Evolutionary conservation across 495 filamentous ascomycete genomes (phyloP), one percentile per base, ranked within the genome.

Genomic region (Haplographium delicatum): DNA sequence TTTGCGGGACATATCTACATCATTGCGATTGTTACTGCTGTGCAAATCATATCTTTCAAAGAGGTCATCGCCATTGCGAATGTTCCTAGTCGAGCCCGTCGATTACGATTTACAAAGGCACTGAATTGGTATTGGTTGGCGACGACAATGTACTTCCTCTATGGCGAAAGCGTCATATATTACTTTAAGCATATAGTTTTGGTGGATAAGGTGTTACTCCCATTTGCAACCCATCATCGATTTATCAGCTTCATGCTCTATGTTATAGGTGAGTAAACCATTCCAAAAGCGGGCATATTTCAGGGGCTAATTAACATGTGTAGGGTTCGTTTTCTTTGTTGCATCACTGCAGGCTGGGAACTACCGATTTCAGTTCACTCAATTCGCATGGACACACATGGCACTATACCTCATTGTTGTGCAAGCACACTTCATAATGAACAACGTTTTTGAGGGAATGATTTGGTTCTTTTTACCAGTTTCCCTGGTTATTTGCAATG

Each of bases 361-460:
- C 65, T 95, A 96, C 68, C 86, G 82, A 63, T 96, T 97, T 73
- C 94, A 99, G 68, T 99, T 99, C 72, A 91, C 90, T 34, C 91
- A 99, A 64, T 99, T 97, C 63, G 94, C 88, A 40, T 97, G 94
- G 94, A 96, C 93, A 2, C 94, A 99, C 66, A 96, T 99, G 89
- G 94, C 94, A 1, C 79, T 99, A 25, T 96, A 95, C 73, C 71
- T 99, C 61, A 96, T 99, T 58, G 90, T 96, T 20, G 89, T 96
- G 10, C 94, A 99, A 66, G 89, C 94, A 19, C 94, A 99, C 68
- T 99, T 99, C 63, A 89, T 99, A 67, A 96, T 99, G 86, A 97
- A 99, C 75, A 99, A 97, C 69, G 84, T 97, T 52, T 91, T 99
- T 66, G 94, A 99, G 71, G 94, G 94, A 68, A 89, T 99, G 88